These are phyloP conservation scores for Stemphylium beticola DNA, from an alignment of 2,329 filamentous ascomycete species.

Conservation along the genomic window DNA sequence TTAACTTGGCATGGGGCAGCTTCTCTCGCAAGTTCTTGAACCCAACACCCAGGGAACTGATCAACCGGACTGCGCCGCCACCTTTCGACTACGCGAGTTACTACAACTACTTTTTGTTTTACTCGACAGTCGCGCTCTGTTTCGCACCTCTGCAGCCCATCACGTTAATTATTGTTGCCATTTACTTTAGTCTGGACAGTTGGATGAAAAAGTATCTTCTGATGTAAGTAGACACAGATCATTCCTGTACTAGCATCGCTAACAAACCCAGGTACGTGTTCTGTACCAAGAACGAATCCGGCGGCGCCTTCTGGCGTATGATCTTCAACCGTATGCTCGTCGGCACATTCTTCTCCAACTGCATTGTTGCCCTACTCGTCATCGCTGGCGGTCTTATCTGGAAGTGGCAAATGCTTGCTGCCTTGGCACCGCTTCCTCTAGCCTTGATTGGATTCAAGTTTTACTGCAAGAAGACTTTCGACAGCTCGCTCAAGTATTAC, in stretches of 20 bases:
- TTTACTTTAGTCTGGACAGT: slow-evolving; percentile 88
- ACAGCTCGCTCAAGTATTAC: slow-evolving; percentile 81
- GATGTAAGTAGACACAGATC: slow-evolving; percentile 58
- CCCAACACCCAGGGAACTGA: slow-evolving; percentile 88
- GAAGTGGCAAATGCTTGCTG: slow-evolving; percentile 65
- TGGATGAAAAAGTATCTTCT: slow-evolving; percentile 95
- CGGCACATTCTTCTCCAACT: slow-evolving; percentile 76
- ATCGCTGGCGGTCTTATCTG: slow-evolving; percentile 65
- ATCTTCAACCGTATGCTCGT: slow-evolving; percentile 94
- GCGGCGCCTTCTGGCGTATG: slow-evolving; percentile 89
- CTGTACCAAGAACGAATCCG: slow-evolving; percentile 94
- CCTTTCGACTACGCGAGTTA: slow-evolving; percentile 95
- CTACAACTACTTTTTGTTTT: slow-evolving; percentile 98
- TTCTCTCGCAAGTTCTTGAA: slow-evolving; percentile 82
- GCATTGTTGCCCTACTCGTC: slow-evolving; percentile 77
- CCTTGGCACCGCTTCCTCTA: slow-evolving; percentile 76
- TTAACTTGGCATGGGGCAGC: slow-evolving; percentile 83
- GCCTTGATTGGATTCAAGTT: slow-evolving; percentile 84
- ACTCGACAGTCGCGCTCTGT: slow-evolving; percentile 84
- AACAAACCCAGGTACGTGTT: slow-evolving; percentile 69
- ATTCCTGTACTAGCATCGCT: neutral
- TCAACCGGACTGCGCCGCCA: slow-evolving; percentile 90
- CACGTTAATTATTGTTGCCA: slow-evolving; percentile 80
- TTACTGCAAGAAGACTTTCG: slow-evolving; percentile 78
- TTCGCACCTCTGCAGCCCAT: slow-evolving; percentile 87